phyloP scores from a whole-genome alignment of 805 yeast species.

The Candida verbasci region DNA sequence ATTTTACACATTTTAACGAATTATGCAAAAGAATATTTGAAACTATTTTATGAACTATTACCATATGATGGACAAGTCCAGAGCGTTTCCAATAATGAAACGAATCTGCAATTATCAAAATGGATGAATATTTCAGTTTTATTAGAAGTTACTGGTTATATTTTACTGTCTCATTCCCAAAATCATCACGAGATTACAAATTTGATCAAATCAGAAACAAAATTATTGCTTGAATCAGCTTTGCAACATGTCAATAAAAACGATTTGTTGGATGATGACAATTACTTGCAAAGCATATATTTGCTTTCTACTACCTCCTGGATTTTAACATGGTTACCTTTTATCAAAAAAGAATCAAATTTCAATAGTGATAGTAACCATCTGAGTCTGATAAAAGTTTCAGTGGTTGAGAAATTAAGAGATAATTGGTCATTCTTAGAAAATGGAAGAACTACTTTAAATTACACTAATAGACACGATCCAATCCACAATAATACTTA shows the following conservation, averaged over 20 bases:
- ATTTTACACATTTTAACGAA: slow-evolving; percentile 35
- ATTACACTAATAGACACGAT: slow-evolving; percentile 14
- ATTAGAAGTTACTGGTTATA: slow-evolving; percentile 15
- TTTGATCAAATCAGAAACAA: slow-evolving; percentile 14
- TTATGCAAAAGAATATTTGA: slow-evolving; percentile 29
- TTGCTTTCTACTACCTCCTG: slow-evolving; percentile 53
- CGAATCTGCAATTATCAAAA: slow-evolving; percentile 21
- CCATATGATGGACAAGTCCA: slow-evolving; percentile 13
- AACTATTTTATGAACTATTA: slow-evolving; percentile 34
- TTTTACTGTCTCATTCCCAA: slow-evolving; percentile 6
- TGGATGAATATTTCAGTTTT: slow-evolving; percentile 33
- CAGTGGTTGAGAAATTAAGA: slow-evolving; percentile 29
- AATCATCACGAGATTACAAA: slow-evolving; percentile 12
- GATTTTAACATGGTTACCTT: slow-evolving; percentile 59
- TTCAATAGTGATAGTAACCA: slow-evolving; percentile 16
- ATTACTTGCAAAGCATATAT: slow-evolving; percentile 48
- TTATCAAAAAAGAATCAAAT: slow-evolving; percentile 41
- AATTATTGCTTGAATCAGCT: slow-evolving; percentile 20
- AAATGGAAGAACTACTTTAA: slow-evolving; percentile 23
- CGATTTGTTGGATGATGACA: slow-evolving; percentile 51
- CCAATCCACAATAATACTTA: slow-evolving; percentile 22
- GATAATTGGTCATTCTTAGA: slow-evolving; percentile 41
- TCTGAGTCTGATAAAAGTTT: slow-evolving; percentile 12
- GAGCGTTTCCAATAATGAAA: slow-evolving; percentile 10
- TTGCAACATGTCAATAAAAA: slow-evolving; percentile 29